A percentile compares a stretch with the other conserved stretches of the same genome.
Evolutionary conservation across 2,329 filamentous ascomycete species (phyloP).

Genomic region (Neofusicoccum parvum): DNA sequence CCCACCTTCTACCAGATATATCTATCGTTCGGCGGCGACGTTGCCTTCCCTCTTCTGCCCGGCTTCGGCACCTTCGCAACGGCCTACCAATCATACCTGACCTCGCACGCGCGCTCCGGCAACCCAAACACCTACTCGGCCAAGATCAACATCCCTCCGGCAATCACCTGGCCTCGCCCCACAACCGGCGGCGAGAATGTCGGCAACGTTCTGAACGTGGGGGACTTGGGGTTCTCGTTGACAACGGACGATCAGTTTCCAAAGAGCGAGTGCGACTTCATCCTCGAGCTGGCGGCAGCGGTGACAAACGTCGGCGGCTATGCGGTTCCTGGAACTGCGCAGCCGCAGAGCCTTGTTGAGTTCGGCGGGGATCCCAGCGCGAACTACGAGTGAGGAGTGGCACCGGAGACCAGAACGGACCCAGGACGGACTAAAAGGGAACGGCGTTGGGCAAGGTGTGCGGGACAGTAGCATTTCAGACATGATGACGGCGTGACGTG

Average conservation of each 20-base stretch:
- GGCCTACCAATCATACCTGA: conserved; percentile 16
- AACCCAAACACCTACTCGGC: conserved; percentile 13
- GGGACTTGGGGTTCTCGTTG: conserved; percentile 12
- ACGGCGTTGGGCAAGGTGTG: too few relatives aligned
- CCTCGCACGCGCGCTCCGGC: conserved; percentile 17
- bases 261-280: conserved; percentile 19
- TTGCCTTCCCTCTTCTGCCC: not conserved
- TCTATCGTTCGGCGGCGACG: conserved; percentile 14
- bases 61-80: conserved; percentile 5
- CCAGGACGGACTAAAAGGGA: too few relatives aligned
- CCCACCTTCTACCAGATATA: conserved; percentile 17
- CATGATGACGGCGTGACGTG: too few relatives aligned
- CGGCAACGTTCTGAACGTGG: conserved; percentile 8
- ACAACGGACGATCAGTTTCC: conserved; percentile 9
- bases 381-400: not conserved
- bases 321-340: conserved; percentile 11
- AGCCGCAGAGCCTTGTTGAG: conserved; percentile 14
- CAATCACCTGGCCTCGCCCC: conserved; percentile 12
- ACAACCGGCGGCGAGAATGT: conserved; percentile 2
- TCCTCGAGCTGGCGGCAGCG: conserved; percentile 10
- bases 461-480: too few relatives aligned
- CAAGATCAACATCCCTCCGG: not conserved
- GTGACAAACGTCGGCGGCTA: conserved; percentile 20
- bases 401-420: not conserved
- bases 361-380: conserved; percentile 14